Conservation (phyloP, 345 rosid species). For the Citrus reticulata region DNA sequence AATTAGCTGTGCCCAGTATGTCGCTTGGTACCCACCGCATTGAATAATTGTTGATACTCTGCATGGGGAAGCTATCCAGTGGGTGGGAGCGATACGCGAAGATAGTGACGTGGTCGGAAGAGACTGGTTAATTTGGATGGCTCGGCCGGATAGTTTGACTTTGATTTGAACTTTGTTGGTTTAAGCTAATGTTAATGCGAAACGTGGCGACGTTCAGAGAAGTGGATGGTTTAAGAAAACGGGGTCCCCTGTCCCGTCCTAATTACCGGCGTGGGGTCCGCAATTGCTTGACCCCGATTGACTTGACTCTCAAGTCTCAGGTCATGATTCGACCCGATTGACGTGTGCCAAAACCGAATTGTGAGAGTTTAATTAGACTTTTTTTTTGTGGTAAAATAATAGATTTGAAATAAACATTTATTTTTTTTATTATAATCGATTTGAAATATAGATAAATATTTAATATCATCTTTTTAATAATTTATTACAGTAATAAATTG, state of each 20-base stretch:
- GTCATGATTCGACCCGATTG: background rate
- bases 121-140: background rate
- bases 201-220: background rate
- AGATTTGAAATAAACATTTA: too few relatives aligned
- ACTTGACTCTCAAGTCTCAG: background rate
- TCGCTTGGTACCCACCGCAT: background rate
- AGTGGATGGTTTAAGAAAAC: background rate
- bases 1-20: background rate
- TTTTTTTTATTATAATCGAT: too few relatives aligned
- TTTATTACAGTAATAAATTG: too few relatives aligned
- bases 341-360: background rate
- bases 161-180: background rate
- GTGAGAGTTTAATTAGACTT: too few relatives aligned
- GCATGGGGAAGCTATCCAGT: background rate
- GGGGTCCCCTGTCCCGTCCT: too few relatives aligned
- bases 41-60: background rate
- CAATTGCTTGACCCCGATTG: background rate
- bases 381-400: too few relatives aligned
- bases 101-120: background rate
- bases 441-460: too few relatives aligned
- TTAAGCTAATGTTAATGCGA: background rate
- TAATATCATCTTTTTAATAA: too few relatives aligned
- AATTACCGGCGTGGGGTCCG: constrained; percentile 7
- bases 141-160: background rate
- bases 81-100: background rate